Conservation (phyloP, 1,284 basidiomycete genomes). For the Moesziomyces sp. region DNA sequence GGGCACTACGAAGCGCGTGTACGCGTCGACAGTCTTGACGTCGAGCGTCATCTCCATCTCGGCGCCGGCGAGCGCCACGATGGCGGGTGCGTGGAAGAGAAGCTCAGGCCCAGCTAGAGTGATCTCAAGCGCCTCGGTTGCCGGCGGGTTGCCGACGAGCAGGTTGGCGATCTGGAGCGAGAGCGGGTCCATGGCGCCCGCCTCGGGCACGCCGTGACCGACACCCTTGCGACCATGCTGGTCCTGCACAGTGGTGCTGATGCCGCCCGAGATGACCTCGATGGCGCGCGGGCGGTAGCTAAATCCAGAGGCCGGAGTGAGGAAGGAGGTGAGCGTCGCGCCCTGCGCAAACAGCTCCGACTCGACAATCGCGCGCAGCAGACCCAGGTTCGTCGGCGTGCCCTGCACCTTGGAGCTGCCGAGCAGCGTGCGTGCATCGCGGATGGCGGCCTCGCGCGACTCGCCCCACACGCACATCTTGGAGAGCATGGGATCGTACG, state of each 20-base stretch:
- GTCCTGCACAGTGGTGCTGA: conserved; percentile 77
- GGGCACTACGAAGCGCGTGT: conserved; percentile 72
- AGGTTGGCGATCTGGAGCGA: conserved; percentile 75
- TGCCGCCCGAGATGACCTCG: conserved; percentile 74
- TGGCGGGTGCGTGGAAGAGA: conserved; percentile 66
- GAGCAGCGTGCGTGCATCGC: conserved; percentile 41
- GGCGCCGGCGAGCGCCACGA: conserved; percentile 75
- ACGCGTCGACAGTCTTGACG: conserved; percentile 70
- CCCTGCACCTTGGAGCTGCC: conserved; percentile 67
- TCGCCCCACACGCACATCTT: conserved; percentile 71
- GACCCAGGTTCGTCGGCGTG: conserved; percentile 30
- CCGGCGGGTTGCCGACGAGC: conserved; percentile 74
- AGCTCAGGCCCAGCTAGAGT: conserved; percentile 42
- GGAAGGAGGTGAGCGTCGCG: conserved; percentile 73
- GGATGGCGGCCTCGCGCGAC: conserved; percentile 70
- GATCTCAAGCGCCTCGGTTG: conserved; percentile 75
- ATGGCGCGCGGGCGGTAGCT: conserved; percentile 69
- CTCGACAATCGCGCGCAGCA: conserved; percentile 19
- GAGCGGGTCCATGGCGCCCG: conserved; percentile 76
- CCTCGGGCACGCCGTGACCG: conserved; percentile 76
- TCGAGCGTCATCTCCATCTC: conserved; percentile 70
- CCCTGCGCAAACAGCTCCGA: conserved; percentile 66
- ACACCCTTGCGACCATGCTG: conserved; percentile 71
- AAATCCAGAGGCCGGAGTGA: conserved; percentile 69
- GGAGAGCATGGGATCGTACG: conserved; percentile 73